Evolutionary conservation across 2,329 filamentous ascomycete species (phyloP).

Genomic region (Mariannaea sp.): DNA sequence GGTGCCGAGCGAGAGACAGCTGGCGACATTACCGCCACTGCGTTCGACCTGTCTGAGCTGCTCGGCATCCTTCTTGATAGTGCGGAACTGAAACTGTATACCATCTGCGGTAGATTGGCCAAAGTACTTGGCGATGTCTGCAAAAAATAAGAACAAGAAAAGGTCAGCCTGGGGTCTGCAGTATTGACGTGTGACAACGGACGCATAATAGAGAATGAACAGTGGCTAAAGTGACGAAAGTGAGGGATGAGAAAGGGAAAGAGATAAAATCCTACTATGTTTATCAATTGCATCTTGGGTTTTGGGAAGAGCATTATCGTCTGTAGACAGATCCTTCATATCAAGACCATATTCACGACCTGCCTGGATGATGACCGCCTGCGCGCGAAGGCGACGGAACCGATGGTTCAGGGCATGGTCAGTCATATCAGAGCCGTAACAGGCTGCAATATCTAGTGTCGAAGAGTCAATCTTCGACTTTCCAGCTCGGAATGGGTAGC

Average conservation of each 20-base stretch:
- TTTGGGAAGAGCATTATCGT: conserved; percentile 43
- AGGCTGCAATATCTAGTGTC: conserved; percentile 51
- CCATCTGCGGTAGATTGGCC: conserved; percentile 62
- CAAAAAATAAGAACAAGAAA: no score
- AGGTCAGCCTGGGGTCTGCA: conserved; percentile 3
- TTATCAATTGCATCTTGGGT: conserved; percentile 47
- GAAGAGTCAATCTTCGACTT: conserved; percentile 42
- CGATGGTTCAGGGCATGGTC: conserved; percentile 55
- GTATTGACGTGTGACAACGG: neutral
- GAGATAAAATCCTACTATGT: conserved; percentile 44
- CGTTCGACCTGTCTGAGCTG: conserved; percentile 51
- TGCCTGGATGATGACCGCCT: conserved; percentile 46
- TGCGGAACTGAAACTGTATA: conserved; percentile 64
- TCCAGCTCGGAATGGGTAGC: conserved; percentile 14
- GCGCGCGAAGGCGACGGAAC: conserved; percentile 53
- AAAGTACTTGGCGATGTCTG: conserved; percentile 64
- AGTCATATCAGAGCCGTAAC: conserved; percentile 56
- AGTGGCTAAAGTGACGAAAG: neutral
- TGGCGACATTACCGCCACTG: conserved; percentile 52
- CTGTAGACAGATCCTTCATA: conserved; percentile 48
- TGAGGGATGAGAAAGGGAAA: neutral
- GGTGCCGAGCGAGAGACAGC: conserved; percentile 40
- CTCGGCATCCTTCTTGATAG: conserved; percentile 59
- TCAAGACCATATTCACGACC: conserved; percentile 46
- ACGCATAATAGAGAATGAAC: neutral